Evolutionary conservation across 768 basidiomycete genomes (phyloP), one percentile per base, ranked within the genome.

Genomic region (Mycena indigotica): DNA sequence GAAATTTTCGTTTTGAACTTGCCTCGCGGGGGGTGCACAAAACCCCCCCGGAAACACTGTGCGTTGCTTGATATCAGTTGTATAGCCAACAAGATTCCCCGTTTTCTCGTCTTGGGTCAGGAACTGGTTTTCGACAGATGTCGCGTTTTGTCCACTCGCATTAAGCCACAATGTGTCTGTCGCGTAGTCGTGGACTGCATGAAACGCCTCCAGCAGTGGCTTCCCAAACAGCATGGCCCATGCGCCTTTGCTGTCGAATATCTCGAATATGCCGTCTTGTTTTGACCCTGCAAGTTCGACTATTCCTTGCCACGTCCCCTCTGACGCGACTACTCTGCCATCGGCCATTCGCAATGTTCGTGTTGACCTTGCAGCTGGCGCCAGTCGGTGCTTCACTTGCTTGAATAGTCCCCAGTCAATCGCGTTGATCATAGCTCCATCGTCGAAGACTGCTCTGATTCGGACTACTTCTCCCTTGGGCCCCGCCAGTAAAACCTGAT

Each of bases 341-440:
- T 65, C 35, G 28, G 64, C 64, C 64, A 65, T 65, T 21, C 55
- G 58, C 15, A 62, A 40, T 13, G 38, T 15, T 25, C 49, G 8
- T 19, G 38, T 3, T 19, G 61, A 65, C 1, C 8, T 28, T 23
- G 15, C 19, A 10, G 44, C 50, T 3, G 16, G n/a, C 8, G 40
- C 13, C 5, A 64, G 45, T 4, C 50, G 44, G 21, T 57, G 50
- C 16, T 35, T 3, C 15, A 61, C 39, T 46, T 35, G 25, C n/a
- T 51, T 19, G 44, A 53, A 64, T 15, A 50, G 30, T 19, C 17
- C 12, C 21, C 6, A 4, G 30, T 53, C 54, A 13, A 64, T 51
- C 10, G 52, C 63, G 1, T 4, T n/a, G 1, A 50, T 46, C 53
- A 60, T 45, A 4, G 61, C 61, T 3, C 63, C 56, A 23, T 62